A percentile compares a stretch with the other conserved stretches of the same genome.
Conservation (phyloP, 345 rosid species). For the Euphorbia pulcherrima region DNA sequence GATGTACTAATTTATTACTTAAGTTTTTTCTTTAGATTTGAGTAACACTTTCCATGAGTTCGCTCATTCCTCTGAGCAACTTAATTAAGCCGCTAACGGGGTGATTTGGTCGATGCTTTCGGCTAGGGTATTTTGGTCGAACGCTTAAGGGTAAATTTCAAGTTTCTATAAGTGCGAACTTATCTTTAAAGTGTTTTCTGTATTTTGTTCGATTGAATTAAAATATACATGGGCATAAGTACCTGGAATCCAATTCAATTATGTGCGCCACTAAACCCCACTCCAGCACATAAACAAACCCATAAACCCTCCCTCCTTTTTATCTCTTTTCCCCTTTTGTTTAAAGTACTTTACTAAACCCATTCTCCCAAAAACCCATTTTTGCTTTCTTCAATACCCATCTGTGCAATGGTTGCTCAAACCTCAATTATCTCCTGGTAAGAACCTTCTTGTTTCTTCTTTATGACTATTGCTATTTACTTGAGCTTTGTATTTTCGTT, state of each 20-base stretch:
- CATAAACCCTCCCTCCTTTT: background rate
- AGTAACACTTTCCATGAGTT: too few relatives aligned
- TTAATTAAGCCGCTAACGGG: too few relatives aligned
- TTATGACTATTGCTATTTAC: background rate
- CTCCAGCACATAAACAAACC: background rate
- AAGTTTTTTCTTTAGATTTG: too few relatives aligned
- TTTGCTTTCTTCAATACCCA: background rate
- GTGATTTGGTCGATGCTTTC: too few relatives aligned
- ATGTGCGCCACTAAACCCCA: background rate
- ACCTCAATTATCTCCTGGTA: constrained; percentile 25
- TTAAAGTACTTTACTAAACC: background rate
- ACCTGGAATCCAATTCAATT: background rate
- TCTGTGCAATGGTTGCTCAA: constrained; percentile 13
- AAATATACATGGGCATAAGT: too few relatives aligned
- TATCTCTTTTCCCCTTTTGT: background rate
- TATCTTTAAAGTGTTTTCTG: too few relatives aligned
- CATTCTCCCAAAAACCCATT: background rate
- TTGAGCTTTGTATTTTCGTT: background rate
- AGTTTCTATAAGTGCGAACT: too few relatives aligned
- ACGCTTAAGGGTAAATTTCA: too few relatives aligned
- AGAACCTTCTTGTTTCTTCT: background rate
- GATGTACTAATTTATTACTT: too few relatives aligned
- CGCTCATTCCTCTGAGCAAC: too few relatives aligned
- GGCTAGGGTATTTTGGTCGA: too few relatives aligned
- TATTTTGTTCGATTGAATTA: too few relatives aligned